These are phyloP conservation scores for Poa annua DNA, from an alignment of 176 grass and related monocot species.

Conservation along the genomic window DNA sequence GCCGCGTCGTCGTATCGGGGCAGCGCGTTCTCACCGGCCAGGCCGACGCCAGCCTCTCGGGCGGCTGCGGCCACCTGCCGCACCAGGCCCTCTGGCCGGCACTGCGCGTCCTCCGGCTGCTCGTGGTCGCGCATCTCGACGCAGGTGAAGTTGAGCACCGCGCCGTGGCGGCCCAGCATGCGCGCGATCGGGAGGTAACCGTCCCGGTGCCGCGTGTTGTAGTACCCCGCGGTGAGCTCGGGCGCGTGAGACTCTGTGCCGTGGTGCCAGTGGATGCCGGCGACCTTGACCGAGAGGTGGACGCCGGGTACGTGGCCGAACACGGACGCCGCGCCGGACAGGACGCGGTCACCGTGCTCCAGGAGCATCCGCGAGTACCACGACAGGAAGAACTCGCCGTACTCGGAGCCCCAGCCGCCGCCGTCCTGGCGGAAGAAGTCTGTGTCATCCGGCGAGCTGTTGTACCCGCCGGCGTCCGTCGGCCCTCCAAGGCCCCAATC, in stretches of 20 bases:
- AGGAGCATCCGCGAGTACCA: slow-evolving; percentile 81
- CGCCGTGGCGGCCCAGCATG: slow-evolving; percentile 55
- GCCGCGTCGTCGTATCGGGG: slow-evolving; percentile 70
- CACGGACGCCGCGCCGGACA: slow-evolving; percentile 51
- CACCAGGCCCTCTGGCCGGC: slow-evolving; percentile 67
- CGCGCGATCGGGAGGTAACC: slow-evolving; percentile 66
- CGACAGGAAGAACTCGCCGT: slow-evolving; percentile 79
- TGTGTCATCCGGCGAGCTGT: slow-evolving; percentile 71
- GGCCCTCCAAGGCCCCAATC: slow-evolving; percentile 59
- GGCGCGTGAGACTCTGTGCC: slow-evolving; percentile 67
- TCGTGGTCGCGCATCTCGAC: slow-evolving; percentile 80
- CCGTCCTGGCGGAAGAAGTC: slow-evolving; percentile 62
- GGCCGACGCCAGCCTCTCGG: slow-evolving; percentile 44
- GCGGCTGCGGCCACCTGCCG: slow-evolving; percentile 65
- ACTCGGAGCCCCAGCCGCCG: slow-evolving; percentile 64
- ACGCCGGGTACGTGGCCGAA: slow-evolving; percentile 33
- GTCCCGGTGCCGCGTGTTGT: slow-evolving; percentile 65
- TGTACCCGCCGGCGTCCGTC: slow-evolving; percentile 66
- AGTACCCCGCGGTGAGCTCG: slow-evolving; percentile 75
- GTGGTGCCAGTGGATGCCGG: slow-evolving; percentile 90
- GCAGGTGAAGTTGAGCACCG: slow-evolving; percentile 84
- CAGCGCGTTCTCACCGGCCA: slow-evolving; percentile 77
- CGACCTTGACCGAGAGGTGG: slow-evolving; percentile 74
- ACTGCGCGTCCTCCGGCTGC: slow-evolving; percentile 68
- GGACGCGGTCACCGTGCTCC: slow-evolving; percentile 69